Evolutionary conservation across 1,284 basidiomycete genomes (phyloP), one percentile per base, ranked within the genome.

Genomic region (Chalciporus sp.): DNA sequence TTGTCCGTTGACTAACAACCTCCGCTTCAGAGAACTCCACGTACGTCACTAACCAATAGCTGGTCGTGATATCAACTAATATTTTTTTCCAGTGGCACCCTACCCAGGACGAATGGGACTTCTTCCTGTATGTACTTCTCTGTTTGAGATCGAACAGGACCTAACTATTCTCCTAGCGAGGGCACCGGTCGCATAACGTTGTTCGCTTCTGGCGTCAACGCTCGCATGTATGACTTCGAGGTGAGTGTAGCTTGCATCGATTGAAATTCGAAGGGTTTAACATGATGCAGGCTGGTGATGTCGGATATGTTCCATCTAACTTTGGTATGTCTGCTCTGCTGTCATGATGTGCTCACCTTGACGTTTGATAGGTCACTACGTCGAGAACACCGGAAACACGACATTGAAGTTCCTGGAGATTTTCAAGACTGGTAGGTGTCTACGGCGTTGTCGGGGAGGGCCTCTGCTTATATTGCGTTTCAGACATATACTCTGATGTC

Each of bases 371-470:
- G 83, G 83, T 3, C 86, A 88, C 63, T 88, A 85, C 59, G 77
- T 88, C n/a, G 85, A 90, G 71, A 88, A 88, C 62, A 83, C 76
- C 14, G 86, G 86, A 8, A 83, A 86, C 60, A 79, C 79, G 6
- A 84, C 85, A 0, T 65, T 88, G 31, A 74, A 73, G 56, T 87
- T 78, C 71, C 74, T 88, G 40, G 86, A 88, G 65, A 83, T 89
- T 47, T 86, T 86, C 71, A 82, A 81, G 52, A 75, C 83, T 0
- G 73, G 81, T 79, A 26, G 40, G 52, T 40, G 35, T 7, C 9
- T 1, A 9, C 14, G 11, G 4, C 16, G 28, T 16, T 33, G 1
- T 2, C 16, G 20, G 43, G n/a, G 23, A 19, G 17, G 14, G 20
- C 35, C 17, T 47, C 28, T 35, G 26, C 12, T 31, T 20, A 20